Base-by-base conservation (phyloP, 345 rosid species). In the Gossypium ekmanianum region DNA sequence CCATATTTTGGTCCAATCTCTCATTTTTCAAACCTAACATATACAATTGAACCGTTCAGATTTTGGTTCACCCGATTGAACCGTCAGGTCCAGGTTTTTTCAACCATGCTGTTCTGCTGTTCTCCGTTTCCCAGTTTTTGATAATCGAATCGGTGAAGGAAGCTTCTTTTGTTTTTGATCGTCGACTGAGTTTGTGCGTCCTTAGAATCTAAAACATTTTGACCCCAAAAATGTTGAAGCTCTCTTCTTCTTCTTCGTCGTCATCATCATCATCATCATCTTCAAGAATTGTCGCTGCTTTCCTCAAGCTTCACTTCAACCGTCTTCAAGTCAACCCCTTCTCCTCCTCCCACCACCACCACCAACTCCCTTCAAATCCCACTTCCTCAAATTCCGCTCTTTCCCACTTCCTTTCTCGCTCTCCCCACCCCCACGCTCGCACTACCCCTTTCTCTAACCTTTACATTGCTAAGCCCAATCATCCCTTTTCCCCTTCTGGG, bases 211-310 rank as follows among this genome's bases (percentile, higher is more conserved):
- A 54, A 54, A 22, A 57, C 24, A 34, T 13, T 11, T 26, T 52
- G 61, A 74, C 62, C 65, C 69, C 63, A 34, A 48, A 26, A 63
- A 74, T 74, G 71, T 51, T 50, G 62, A 74, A 74, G 51, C 48
- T 39, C 10, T 27, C 39, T 24, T 58, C 39, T 3, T 26, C 63
- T 22, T 58, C 62, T 0, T 58, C 55, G 2, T 51, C 18, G 4
- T 22, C 62, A 8, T 56, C 61, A 8, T 9, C 41, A 34, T 34
- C 41, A 34, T 34, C 41, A 5, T 56, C 61, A 7, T 74, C 71
- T 16, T 80, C 76, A 77, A 83, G 82, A 76, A 70, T 77, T 76
- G 76, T 85, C 77, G 73, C 77, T 24, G 81, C 85, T 47, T 80
- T 90, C 50, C 68, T 88, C 72, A 83, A 75, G 5, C 74, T 67